These are phyloP conservation scores for Kodamaea neixiangensis DNA, from an alignment of 805 yeast genomes.

Conservation along the genomic window DNA sequence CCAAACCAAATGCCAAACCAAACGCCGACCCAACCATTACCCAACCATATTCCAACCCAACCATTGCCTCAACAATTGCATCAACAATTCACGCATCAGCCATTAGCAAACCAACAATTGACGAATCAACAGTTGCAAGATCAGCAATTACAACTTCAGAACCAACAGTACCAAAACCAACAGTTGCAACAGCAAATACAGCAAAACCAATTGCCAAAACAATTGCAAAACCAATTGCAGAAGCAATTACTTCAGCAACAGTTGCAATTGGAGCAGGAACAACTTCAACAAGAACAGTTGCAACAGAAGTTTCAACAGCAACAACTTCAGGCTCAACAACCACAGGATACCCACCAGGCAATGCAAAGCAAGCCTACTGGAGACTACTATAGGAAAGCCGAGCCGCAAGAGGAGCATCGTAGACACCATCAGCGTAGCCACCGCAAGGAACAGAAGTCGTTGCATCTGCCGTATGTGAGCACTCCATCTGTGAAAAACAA, in stretches of 20 bases:
- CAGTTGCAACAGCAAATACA: not conserved
- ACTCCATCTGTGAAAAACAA: conserved; percentile 21
- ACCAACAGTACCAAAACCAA: conserved; percentile 1
- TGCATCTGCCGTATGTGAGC: conserved; percentile 13
- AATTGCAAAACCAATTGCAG: conserved; percentile 1
- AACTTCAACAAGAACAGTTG: not conserved
- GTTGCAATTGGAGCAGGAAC: conserved; percentile 3
- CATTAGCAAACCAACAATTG: not conserved
- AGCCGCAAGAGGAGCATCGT: not conserved
- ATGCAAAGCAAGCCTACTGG: not conserved
- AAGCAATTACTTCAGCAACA: conserved; percentile 1
- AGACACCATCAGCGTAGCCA: conserved; percentile 6
- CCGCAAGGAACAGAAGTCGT: conserved; percentile 5
- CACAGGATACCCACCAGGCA: not conserved
- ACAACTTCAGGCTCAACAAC: not conserved
- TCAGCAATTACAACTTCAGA: not conserved
- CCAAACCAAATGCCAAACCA: too few species aligned
- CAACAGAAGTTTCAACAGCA: conserved; percentile 1
- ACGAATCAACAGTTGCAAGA: not conserved
- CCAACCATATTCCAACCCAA: not conserved
- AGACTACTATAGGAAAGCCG: conserved; percentile 1
- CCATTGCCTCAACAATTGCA: not conserved
- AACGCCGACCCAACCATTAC: not conserved
- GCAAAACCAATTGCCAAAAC: conserved; percentile 1
- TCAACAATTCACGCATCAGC: conserved; percentile 2